Evolutionary conservation across 345 rosid species (phyloP).

Genomic region (Gossypium mustelinum): DNA sequence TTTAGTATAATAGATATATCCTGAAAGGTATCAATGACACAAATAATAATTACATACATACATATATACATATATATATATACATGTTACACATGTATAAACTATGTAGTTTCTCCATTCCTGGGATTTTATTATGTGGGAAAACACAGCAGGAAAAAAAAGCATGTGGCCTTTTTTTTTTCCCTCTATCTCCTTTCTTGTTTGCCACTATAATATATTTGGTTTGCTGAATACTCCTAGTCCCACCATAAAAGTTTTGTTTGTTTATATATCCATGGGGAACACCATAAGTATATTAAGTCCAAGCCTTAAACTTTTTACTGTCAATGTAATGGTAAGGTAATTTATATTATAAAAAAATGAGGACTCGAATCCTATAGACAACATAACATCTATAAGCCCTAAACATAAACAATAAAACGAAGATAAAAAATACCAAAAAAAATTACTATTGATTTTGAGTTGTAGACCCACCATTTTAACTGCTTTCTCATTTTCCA

Average conservation of each 20-base stretch:
- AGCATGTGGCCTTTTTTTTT: slow-evolving; percentile 40
- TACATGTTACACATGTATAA: neutral
- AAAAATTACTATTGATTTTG: neutral
- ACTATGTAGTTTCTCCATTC: neutral
- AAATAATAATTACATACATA: neutral
- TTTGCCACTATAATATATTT: slow-evolving; percentile 36
- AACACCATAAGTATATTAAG: slow-evolving; percentile 10
- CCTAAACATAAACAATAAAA: accelerated
- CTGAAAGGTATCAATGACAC: slow-evolving; percentile 5
- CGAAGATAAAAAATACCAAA: too few species aligned
- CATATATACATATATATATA: neutral
- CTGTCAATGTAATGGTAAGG: too few species aligned
- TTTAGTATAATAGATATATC: slow-evolving; percentile 11
- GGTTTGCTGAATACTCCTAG: slow-evolving; percentile 23
- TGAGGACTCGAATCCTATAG: too few species aligned
- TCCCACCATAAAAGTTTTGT: slow-evolving; percentile 27
- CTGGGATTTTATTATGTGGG: slow-evolving; percentile 21
- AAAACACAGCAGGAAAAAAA: slow-evolving; percentile 32
- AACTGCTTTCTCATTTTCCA: slow-evolving; percentile 22
- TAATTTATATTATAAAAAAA: too few species aligned
- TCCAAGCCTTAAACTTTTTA: neutral
- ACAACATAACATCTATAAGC: too few species aligned
- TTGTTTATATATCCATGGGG: slow-evolving; percentile 25
- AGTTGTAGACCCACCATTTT: slow-evolving; percentile 30
- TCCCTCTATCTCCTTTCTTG: slow-evolving; percentile 25